A percentile compares a stretch with the other conserved stretches of the same genome.
These are phyloP conservation scores for Fraxinus cuspidata DNA, from an alignment of 257 asterid genomes.

Conservation along the genomic window DNA sequence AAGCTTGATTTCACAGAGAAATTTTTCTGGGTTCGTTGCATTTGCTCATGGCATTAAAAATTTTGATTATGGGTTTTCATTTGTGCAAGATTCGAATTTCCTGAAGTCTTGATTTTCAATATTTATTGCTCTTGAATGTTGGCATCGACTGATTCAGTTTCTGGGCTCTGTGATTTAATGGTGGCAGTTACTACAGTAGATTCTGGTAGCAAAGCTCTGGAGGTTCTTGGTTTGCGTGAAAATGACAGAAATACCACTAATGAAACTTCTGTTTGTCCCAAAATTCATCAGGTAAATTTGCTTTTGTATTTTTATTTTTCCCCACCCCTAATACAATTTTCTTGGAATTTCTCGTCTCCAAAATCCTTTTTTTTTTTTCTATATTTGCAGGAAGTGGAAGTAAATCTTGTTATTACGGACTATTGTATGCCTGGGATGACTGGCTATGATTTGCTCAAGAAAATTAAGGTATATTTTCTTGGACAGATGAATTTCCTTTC, in stretches of 20 bases:
- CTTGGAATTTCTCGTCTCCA: slow-evolving; percentile 15
- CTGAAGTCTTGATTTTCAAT: background rate
- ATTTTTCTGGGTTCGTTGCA: background rate
- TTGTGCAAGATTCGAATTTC: background rate
- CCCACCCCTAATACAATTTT: slow-evolving; percentile 3
- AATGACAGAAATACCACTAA: slow-evolving; percentile 27
- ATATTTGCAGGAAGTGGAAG: slow-evolving; percentile 28
- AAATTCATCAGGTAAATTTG: slow-evolving; percentile 39
- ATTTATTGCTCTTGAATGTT: background rate
- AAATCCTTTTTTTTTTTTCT: background rate
- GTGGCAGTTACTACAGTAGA: slow-evolving; percentile 63
- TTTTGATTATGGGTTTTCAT: background rate
- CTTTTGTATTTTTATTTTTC: background rate
- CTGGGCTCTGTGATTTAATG: slow-evolving; percentile 19
- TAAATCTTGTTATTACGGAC: slow-evolving; percentile 50
- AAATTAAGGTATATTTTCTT: slow-evolving; percentile 41
- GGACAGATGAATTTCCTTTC: slow-evolving; percentile 20
- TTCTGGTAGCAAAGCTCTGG: slow-evolving; percentile 64
- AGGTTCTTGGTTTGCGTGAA: slow-evolving; percentile 54
- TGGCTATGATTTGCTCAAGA: slow-evolving; percentile 55
- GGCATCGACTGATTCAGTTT: background rate
- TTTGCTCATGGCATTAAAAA: background rate
- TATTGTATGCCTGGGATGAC: slow-evolving; percentile 59
- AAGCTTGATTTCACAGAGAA: background rate
- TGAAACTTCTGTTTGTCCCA: slow-evolving; percentile 39